Percentiles rank a stretch among this genome's conserved stretches.
These are phyloP conservation scores for Xylaria sp. DNA, from an alignment of 2,329 filamentous ascomycete genomes.

Conservation along the genomic window DNA sequence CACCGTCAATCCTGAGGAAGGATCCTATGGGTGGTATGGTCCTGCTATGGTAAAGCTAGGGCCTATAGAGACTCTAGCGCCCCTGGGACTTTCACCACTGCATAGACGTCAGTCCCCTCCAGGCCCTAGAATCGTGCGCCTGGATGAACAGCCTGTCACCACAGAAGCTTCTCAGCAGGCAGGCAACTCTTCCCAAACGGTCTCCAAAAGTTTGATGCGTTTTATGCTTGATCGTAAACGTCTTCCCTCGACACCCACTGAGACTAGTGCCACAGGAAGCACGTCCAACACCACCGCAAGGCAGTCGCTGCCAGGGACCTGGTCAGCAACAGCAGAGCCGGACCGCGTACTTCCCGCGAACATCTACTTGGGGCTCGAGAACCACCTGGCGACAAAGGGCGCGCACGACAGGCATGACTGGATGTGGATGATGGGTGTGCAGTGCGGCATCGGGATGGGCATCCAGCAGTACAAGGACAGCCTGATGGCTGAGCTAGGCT, in stretches of 20 bases:
- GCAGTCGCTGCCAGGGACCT: neutral
- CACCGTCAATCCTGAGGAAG: neutral
- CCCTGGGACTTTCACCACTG: no score
- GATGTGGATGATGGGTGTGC: constrained; percentile 22
- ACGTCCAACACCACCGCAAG: neutral
- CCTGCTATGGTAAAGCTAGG: neutral
- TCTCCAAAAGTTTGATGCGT: no score
- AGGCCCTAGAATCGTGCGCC: no score
- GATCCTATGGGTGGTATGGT: neutral
- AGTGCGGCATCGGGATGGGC: constrained; percentile 28
- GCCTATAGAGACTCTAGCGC: no score
- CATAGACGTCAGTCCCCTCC: no score
- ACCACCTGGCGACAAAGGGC: constrained; percentile 4
- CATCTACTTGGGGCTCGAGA: constrained; percentile 11
- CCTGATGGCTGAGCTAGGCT: constrained; percentile 21
- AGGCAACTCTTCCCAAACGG: no score
- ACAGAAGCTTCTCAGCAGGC: no score
- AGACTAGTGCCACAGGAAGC: no score
- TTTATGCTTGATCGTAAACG: neutral
- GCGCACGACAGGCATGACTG: constrained; percentile 13
- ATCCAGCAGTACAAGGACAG: constrained; percentile 13
- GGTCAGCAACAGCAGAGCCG: neutral
- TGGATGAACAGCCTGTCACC: no score
- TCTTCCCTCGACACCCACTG: neutral
- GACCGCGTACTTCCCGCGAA: constrained; percentile 3